phyloP scores from a whole-genome alignment of 1,284 basidiomycete species.

The Rugosomyces carneus region DNA sequence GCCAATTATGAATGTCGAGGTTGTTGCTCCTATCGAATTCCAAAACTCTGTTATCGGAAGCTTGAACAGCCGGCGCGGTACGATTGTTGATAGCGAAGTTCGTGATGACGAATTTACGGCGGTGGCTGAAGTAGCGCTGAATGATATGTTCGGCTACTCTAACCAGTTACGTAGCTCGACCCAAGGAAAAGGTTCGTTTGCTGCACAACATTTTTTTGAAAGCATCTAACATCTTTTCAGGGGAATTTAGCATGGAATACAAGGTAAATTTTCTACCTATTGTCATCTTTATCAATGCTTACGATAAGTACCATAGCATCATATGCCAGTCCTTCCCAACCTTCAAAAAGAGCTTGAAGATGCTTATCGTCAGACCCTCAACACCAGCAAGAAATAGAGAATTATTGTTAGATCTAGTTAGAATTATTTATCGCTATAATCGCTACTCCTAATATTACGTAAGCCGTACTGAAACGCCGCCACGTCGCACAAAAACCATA shows the following conservation, averaged over 20 bases:
- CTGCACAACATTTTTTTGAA: neutral
- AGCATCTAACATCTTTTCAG: conserved; percentile 21
- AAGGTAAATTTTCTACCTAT: conserved; percentile 46
- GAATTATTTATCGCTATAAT: conserved; percentile 9
- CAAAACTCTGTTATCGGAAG: conserved; percentile 94
- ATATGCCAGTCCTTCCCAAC: conserved; percentile 85
- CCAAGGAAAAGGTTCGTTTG: conserved; percentile 77
- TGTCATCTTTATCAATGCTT: conserved; percentile 7
- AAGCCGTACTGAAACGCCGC: neutral
- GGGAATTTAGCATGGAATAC: conserved; percentile 96
- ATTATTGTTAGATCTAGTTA: conserved; percentile 9
- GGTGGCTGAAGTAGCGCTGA: conserved; percentile 88
- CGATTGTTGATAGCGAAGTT: conserved; percentile 94
- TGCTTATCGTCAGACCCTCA: conserved; percentile 51
- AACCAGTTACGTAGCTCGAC: conserved; percentile 89
- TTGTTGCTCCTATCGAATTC: conserved; percentile 94
- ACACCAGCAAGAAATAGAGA: conserved; percentile 50
- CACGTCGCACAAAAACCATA: conserved; percentile 10
- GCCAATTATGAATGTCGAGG: conserved; percentile 98
- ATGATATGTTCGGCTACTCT: conserved; percentile 99
- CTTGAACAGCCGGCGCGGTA: conserved; percentile 89
- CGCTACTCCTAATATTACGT: conserved; percentile 4
- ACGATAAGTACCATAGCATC: conserved; percentile 40
- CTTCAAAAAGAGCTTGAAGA: conserved; percentile 82
- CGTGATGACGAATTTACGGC: conserved; percentile 96